Evolutionary conservation across 345 rosid species (phyloP), one percentile per base, ranked within the genome.

Genomic region (Arabis alpina): DNA sequence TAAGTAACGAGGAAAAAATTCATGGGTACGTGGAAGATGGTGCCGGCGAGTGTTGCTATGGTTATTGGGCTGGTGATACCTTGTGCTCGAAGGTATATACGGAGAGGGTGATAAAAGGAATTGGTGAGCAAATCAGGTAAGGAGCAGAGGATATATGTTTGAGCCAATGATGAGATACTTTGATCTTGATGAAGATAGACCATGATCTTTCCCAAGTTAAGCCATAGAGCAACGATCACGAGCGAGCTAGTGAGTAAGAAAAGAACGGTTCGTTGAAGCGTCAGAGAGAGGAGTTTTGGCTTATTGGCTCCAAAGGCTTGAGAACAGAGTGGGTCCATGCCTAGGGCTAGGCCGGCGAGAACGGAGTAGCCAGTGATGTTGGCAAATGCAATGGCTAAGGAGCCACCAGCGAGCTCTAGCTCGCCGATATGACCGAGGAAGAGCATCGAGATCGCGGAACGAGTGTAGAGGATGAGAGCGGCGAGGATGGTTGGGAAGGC

Each of bases 11-110:
- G 84, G 19, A 85, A 15, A 19, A 86, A 59, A 56, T 83, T 93
- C 54, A 86, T 64, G 28, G 96, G 92, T 23, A 93, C 61, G 69
- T 93, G 97, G 59, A 87, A 77, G 74, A 87, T 36, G 41, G 96
- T 79, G 34, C 93, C 97, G 48, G 79, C 72, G 25, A 93, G 80
- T 16, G 89, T 81, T 10, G 98, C 96, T 10, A 88, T 10, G 4
- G 96, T 87, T 64, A 93, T 58, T 0, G 98, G 98, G 30, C 63
- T 83, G 44, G 91, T 93, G 76, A 93, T 88, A 66, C 93, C 92
- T 85, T 93, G 98, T 13, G 98, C 85, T 13, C 98, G 90, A 80
- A 93, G 98, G 89, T 93, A 93, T 81, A 93, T 90, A 82, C 98
- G 97, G 68, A 93, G 86, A 57, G 98, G 98, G 65, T 93, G 93